Evolutionary conservation across 1,284 basidiomycete genomes (phyloP).

Genomic region (Meira nashicola): DNA sequence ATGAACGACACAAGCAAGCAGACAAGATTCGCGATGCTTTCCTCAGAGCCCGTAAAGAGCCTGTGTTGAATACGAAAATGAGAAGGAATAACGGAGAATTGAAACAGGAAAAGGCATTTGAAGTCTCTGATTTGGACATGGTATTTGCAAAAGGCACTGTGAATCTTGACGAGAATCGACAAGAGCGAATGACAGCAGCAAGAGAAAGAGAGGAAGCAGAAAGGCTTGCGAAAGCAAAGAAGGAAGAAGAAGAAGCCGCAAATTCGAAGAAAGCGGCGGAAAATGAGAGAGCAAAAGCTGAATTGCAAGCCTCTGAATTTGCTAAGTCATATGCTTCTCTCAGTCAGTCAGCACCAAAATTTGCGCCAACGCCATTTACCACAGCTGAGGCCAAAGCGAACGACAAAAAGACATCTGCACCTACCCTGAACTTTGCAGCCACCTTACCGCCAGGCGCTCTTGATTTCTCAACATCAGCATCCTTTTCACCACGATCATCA

Average conservation of each 20-base stretch:
- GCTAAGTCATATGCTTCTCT: too few relatives aligned
- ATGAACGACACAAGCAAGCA: too few relatives aligned
- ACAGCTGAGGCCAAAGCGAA: too few relatives aligned
- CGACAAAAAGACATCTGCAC: too few relatives aligned
- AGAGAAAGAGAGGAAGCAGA: background rate
- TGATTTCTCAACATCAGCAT: too few relatives aligned
- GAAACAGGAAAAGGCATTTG: slow-evolving; percentile 21
- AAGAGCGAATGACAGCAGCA: slow-evolving; percentile 6
- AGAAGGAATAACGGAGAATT: background rate
- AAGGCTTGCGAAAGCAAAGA: background rate
- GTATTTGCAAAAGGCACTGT: slow-evolving; percentile 41
- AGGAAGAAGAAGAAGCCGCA: background rate
- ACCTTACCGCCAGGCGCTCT: too few relatives aligned
- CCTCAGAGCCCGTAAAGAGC: background rate
- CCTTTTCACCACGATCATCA: too few relatives aligned
- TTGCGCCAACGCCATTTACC: too few relatives aligned
- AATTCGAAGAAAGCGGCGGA: background rate
- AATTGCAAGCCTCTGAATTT: too few relatives aligned
- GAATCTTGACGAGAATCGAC: slow-evolving; percentile 16
- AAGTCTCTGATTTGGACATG: slow-evolving; percentile 33
- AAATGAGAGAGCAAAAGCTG: background rate
- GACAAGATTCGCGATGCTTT: background rate
- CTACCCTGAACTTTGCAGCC: too few relatives aligned
- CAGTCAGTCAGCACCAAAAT: too few relatives aligned
- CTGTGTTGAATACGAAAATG: background rate